Evolutionary conservation across 331 rosid genomes (phyloP).

Genomic region (Telfairia occidentalis): DNA sequence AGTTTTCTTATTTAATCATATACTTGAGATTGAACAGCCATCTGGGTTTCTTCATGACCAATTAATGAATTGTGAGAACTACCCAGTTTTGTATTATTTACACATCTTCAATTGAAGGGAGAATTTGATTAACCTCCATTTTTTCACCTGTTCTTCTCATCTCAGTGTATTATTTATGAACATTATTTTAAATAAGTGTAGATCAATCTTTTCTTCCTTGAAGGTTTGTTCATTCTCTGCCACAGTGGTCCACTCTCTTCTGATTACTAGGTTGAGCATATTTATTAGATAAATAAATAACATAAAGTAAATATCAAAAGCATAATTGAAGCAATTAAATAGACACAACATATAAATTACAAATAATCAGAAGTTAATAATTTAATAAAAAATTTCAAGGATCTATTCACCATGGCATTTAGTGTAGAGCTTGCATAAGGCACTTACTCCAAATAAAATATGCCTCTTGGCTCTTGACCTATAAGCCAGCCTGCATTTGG

Average conservation of each 20-base stretch:
- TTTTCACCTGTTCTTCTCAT: background rate
- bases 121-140: background rate
- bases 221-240: background rate
- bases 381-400: background rate
- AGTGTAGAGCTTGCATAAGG: background rate
- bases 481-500: background rate
- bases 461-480: background rate
- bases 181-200: background rate
- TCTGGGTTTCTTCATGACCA: conserved; percentile 12
- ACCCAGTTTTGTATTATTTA: background rate
- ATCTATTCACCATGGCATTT: background rate
- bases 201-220: background rate
- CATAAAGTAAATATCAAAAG: no score
- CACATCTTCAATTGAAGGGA: conserved; percentile 6
- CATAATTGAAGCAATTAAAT: no score
- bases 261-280: background rate
- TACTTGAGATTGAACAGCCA: conserved; percentile 13
- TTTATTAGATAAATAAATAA: no score
- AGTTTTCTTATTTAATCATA: conserved; percentile 11
- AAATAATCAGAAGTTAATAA: background rate
- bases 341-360: no score
- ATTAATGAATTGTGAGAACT: background rate
- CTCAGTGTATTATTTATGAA: conserved; percentile 9
- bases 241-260: background rate
- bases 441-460: background rate